Evolutionary conservation across 768 basidiomycete species (phyloP), one percentile per base, ranked within the genome.

Genomic region (Auricularia cornea): DNA sequence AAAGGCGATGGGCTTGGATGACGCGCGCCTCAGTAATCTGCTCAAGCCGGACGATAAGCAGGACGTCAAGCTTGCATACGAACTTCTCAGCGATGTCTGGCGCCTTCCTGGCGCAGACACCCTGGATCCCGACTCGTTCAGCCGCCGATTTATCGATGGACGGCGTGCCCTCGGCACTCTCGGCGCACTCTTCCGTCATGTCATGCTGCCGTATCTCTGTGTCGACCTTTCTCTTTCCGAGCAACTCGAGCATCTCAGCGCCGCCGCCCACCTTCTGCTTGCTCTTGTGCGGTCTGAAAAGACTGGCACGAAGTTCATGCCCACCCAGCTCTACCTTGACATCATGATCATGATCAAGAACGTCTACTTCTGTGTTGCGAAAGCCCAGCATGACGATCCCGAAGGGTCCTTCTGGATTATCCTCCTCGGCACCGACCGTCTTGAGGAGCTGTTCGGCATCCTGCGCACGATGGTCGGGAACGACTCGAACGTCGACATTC

Each of bases 321-420:
- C 72, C 0, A 68, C 60, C 3, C 67, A 68, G 10, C 69, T 73
- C 1, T 79, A 70, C 62, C n/a, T 64, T 2, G 74, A 79, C 63
- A 63, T 77, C 52, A 70, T 72, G 69, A 64, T 75, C 6, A 76
- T 76, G 74, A 70, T 78, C 61, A 79, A 77, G 67, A 78, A 78
- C 62, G 69, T 64, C 0, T 76, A 65, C 52, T 78, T 77, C 59
- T 78, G 78, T 61, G 70, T 78, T 26, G 76, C 72, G 0, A 79
- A 78, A 61, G 63, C 70, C 20, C 76, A 78, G 52, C 63, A 72
- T 4, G 72, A 78, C 59, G 59, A 71, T 61, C 74, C 74, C 0
- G 62, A 73, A 56, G 67, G 68, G 0, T 30, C 69, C 33, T 77
- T 79, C 62, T 78, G 63, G 59, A 38, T 78, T 2, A 74, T 76